These are phyloP conservation scores for Thermothelomyces thermophilus DNA, from an alignment of 2,329 filamentous ascomycete genomes.

Conservation along the genomic window DNA sequence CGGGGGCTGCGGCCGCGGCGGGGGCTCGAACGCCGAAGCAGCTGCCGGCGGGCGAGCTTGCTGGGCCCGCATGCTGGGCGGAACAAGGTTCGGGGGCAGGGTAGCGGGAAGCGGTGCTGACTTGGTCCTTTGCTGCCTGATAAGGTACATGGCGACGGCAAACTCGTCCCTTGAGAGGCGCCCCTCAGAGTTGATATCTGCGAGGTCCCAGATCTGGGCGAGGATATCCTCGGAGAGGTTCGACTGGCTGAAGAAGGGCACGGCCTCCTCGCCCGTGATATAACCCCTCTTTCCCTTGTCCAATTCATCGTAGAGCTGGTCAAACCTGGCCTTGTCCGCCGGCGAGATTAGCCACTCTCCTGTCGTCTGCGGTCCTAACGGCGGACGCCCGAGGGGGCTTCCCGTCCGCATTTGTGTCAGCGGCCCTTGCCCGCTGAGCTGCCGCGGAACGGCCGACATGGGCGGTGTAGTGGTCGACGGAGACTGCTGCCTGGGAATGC, in stretches of 20 bases:
- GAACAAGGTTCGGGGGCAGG: slow-evolving; percentile 76
- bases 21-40: slow-evolving; percentile 48
- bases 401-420: slow-evolving; percentile 55
- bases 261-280: slow-evolving; percentile 91
- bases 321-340: slow-evolving; percentile 80
- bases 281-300: slow-evolving; percentile 75
- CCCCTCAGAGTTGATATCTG: slow-evolving; percentile 87
- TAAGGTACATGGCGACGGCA: slow-evolving; percentile 94
- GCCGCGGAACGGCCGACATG: slow-evolving; percentile 68
- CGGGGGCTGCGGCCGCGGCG: slow-evolving; percentile 37
- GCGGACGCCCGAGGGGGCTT: slow-evolving; percentile 50
- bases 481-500: slow-evolving; percentile 40
- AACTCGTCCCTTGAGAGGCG: slow-evolving; percentile 84
- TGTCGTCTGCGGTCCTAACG: slow-evolving; percentile 38
- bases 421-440: slow-evolving; percentile 62
- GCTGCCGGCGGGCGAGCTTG: slow-evolving; percentile 42
- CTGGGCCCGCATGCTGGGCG: slow-evolving; percentile 72
- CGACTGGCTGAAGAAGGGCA: slow-evolving; percentile 89
- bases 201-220: slow-evolving; percentile 94
- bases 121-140: slow-evolving; percentile 77
- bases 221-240: slow-evolving; percentile 80
- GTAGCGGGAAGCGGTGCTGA: slow-evolving; percentile 62
- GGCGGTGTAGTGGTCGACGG: slow-evolving; percentile 45
- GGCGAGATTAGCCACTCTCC: slow-evolving; percentile 76
- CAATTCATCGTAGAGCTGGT: slow-evolving; percentile 75